phyloP scores from a whole-genome alignment of 176 grass and related monocot genomes.

The Hsuehochloa calcarea region DNA sequence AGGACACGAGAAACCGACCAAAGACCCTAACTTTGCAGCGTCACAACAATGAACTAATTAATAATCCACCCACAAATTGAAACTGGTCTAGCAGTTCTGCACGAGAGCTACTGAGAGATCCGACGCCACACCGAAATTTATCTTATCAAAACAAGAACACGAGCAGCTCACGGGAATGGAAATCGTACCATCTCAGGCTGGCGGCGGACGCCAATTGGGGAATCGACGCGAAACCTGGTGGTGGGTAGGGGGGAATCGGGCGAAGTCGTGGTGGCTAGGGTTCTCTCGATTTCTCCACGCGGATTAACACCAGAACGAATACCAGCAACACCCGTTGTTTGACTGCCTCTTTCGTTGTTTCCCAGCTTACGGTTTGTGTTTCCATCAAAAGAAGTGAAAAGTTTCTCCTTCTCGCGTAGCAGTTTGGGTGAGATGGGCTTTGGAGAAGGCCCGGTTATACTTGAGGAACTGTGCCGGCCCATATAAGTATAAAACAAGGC shows the following conservation, averaged over 20 bases:
- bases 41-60: neutral
- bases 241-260: neutral
- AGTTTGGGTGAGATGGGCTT: neutral
- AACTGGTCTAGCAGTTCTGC: neutral
- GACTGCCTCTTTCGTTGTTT: neutral
- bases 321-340: neutral
- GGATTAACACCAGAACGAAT: neutral
- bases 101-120: neutral
- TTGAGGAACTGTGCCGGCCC: neutral
- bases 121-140: neutral
- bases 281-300: neutral
- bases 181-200: conserved; percentile 32
- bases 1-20: neutral
- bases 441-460: neutral
- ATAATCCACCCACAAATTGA: neutral
- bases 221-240: neutral
- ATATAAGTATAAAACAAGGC: neutral
- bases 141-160: neutral
- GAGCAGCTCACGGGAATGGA: neutral
- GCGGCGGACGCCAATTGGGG: neutral
- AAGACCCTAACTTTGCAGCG: neutral
- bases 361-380: neutral
- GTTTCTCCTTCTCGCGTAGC: neutral
- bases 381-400: too few relatives aligned
- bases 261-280: neutral